Evolutionary conservation across 208 protist genomes (phyloP).

Genomic region (Wallacemonas sp.): DNA sequence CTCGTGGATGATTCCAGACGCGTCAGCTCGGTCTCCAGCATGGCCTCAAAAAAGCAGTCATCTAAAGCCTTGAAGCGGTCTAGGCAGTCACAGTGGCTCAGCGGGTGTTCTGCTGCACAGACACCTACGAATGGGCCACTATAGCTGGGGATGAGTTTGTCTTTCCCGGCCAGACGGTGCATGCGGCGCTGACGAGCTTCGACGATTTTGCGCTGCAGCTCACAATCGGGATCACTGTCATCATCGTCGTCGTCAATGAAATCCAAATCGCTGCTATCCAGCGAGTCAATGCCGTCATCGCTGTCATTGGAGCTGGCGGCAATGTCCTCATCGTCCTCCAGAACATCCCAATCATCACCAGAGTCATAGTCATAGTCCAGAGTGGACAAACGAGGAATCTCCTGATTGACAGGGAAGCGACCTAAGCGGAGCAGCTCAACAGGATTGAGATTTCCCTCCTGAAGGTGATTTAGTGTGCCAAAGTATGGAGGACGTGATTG

Average conservation of each 20-base stretch:
- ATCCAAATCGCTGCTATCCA: conserved; percentile 66
- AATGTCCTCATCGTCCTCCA: conserved; percentile 79
- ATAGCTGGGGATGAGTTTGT: conserved; percentile 79
- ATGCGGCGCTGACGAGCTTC: conserved; percentile 73
- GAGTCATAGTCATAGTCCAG: conserved; percentile 91
- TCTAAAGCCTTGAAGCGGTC: conserved; percentile 48
- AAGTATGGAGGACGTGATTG: conserved; percentile 85
- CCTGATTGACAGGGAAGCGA: conserved; percentile 37
- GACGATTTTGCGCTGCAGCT: conserved; percentile 70
- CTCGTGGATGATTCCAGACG: background rate
- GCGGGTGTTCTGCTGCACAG: conserved; percentile 56
- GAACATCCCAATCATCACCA: conserved; percentile 85
- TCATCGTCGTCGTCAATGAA: conserved; percentile 81
- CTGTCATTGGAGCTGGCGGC: conserved; percentile 24
- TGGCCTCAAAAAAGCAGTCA: conserved; percentile 32
- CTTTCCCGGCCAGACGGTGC: conserved; percentile 74
- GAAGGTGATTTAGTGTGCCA: conserved; percentile 76
- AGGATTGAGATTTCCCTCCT: conserved; percentile 49
- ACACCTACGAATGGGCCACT: conserved; percentile 80
- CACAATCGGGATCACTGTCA: conserved; percentile 65
- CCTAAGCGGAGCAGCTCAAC: conserved; percentile 59
- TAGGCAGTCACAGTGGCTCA: conserved; percentile 67
- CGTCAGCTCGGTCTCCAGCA: conserved; percentile 50
- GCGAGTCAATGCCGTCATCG: conserved; percentile 21
- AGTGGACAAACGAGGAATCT: conserved; percentile 68